Evolutionary conservation across 305 asterid genomes (phyloP).

Genomic region (Rubia peregrina): DNA sequence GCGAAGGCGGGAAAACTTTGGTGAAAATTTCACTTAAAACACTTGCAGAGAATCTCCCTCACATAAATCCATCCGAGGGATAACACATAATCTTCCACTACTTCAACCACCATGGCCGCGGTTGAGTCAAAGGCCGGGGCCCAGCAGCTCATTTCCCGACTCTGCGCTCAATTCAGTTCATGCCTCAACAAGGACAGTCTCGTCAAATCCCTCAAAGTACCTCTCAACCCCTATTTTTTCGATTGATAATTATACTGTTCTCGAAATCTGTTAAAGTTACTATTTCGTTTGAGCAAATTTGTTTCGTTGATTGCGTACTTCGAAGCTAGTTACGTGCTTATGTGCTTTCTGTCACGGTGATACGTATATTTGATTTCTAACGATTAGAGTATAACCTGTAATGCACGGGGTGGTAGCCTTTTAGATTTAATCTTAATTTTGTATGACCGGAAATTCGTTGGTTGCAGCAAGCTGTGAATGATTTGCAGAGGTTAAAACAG

Average conservation of each 20-base stretch:
- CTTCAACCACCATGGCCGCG: slow-evolving; percentile 37
- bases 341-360: neutral
- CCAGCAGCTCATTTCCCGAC: slow-evolving; percentile 27
- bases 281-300: neutral
- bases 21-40: neutral
- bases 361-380: neutral
- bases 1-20: slow-evolving; percentile 10
- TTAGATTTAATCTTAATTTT: neutral
- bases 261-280: neutral
- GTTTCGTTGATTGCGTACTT: neutral
- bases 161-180: slow-evolving; percentile 46
- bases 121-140: slow-evolving; percentile 35
- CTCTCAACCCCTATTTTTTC: neutral
- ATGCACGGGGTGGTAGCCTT: neutral
- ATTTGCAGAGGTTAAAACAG: slow-evolving; percentile 52
- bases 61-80: neutral
- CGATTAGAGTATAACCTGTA: neutral
- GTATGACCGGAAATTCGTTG: neutral
- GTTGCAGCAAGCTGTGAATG: slow-evolving; percentile 59
- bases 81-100: neutral
- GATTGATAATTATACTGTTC: neutral
- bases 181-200: slow-evolving; percentile 57
- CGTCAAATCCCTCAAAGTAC: slow-evolving; percentile 58
- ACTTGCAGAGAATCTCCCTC: neutral
- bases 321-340: too few relatives aligned